A percentile compares a stretch with the other conserved stretches of the same genome.
phyloP scores from a whole-genome alignment of 2,329 filamentous ascomycete genomes.

The Capronia coronata region DNA sequence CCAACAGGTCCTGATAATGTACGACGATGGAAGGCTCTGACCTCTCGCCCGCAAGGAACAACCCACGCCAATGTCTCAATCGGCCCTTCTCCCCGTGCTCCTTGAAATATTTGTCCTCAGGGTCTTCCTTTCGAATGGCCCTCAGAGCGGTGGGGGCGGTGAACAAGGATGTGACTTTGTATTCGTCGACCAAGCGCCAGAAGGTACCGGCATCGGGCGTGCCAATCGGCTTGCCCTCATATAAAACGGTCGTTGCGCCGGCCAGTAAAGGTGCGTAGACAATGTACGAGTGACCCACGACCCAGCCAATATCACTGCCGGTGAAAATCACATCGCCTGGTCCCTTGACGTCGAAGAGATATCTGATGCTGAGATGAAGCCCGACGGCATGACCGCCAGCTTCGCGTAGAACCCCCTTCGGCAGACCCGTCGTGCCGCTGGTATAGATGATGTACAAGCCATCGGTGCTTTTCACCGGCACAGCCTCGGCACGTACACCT shows the following conservation, averaged over 20 bases:
- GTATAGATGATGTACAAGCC: slow-evolving; percentile 89
- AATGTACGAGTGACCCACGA: slow-evolving; percentile 76
- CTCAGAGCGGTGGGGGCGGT: slow-evolving; percentile 83
- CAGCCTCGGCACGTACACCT: slow-evolving; percentile 63
- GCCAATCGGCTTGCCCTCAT: slow-evolving; percentile 89
- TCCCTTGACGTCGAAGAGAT: slow-evolving; percentile 74
- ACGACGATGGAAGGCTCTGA: slow-evolving; percentile 80
- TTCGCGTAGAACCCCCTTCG: slow-evolving; percentile 76
- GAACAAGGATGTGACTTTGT: slow-evolving; percentile 73
- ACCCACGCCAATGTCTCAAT: slow-evolving; percentile 61
- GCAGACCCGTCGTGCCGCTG: slow-evolving; percentile 70
- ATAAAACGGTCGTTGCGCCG: slow-evolving; percentile 79
- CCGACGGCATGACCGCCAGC: slow-evolving; percentile 84
- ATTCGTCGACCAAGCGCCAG: slow-evolving; percentile 78
- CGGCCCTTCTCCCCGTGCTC: slow-evolving; percentile 61
- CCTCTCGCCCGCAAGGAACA: slow-evolving; percentile 84
- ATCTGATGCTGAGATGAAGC: slow-evolving; percentile 71
- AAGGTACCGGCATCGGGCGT: slow-evolving; percentile 83
- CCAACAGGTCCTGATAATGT: slow-evolving; percentile 69
- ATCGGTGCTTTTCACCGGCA: slow-evolving; percentile 71
- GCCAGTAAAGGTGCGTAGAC: slow-evolving; percentile 80
- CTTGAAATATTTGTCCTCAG: slow-evolving; percentile 61
- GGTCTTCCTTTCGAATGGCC: slow-evolving; percentile 80
- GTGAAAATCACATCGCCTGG: slow-evolving; percentile 77
- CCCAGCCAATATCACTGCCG: slow-evolving; percentile 87